Base-by-base conservation (phyloP, 352 stramenopile species). In the Phytopythium chamaehyphon region DNA sequence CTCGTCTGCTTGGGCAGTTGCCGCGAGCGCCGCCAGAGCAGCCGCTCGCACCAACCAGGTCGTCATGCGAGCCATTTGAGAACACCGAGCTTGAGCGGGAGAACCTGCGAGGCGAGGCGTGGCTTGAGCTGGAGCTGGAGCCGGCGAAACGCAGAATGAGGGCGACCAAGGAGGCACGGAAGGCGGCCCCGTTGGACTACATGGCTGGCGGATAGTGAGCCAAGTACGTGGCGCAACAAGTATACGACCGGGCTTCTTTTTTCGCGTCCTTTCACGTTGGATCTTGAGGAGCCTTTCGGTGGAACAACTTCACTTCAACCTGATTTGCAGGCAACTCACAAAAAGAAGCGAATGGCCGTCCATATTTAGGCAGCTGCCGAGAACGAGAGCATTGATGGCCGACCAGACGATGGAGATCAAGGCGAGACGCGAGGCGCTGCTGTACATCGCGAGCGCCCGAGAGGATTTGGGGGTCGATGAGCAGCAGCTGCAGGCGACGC, bases 401-500 rank as follows among this genome's bases (percentile, higher is more conserved):
- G 43, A 21, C 43, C 16, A 15, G 5, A 3, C 10, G 16, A 81
- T 77, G 67, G 51, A 75, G 22, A 31, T 39, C 14, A 31, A 38
- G n/a, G n/a, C 57, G 51, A 66, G 65, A 42, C 64, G 61, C 37
- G 59, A 72, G 47, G 71, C 69, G 47, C 47, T 61, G 40, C 54
- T 77, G 58, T 64, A 70, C 40, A 77, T 85, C 12, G 57, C 64
- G 15, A 71, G 60, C 22, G 58, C 62, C 31, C 65, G 64, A 10
- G 71, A 71, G 11, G 76, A 83, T 33, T 59, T 65, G 10, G 11
- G 42, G 10, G 63, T 70, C 21, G 49, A 64, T 7, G 51, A 76
- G 36, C 54, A 57, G 18, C 55, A 83, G 16, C 52, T 90, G 39
- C 55, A 70, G 45, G 50, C 49, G n/a, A 75, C 69, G 6, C 49